These are phyloP conservation scores for Plasmodium relictum DNA, from an alignment of 169 alveolate species.

Conservation along the genomic window DNA sequence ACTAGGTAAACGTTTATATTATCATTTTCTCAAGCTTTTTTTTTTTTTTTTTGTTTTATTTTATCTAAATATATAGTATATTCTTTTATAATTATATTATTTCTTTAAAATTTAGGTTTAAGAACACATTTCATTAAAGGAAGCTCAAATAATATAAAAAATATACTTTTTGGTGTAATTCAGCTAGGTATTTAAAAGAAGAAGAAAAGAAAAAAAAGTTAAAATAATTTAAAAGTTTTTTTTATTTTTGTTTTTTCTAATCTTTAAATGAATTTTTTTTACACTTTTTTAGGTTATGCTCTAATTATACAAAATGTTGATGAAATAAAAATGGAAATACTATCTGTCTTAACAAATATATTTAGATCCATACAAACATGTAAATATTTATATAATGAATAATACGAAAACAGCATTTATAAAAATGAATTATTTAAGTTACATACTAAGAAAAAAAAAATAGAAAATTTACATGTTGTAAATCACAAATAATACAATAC, in stretches of 20 bases:
- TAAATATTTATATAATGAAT: neutral
- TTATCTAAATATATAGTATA: neutral
- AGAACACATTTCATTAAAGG: slow-evolving; percentile 35
- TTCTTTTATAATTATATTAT: neutral
- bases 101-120: slow-evolving; percentile 16
- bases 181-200: slow-evolving; percentile 47
- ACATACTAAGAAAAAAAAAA: neutral
- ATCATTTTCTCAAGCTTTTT: neutral
- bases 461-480: neutral
- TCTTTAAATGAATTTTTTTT: neutral
- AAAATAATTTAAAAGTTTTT: neutral
- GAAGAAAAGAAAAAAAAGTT: neutral
- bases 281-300: slow-evolving; percentile 52
- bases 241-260: neutral
- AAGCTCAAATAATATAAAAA: slow-evolving; percentile 26
- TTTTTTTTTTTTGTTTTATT: neutral
- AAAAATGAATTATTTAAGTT: neutral
- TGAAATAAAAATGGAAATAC: slow-evolving; percentile 38
- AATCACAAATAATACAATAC: neutral
- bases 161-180: slow-evolving; percentile 54
- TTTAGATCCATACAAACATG: slow-evolving; percentile 75
- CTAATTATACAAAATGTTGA: slow-evolving; percentile 58
- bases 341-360: slow-evolving; percentile 64
- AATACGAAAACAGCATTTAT: neutral
- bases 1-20: slow-evolving; percentile 30